These are phyloP conservation scores for Tarenaya hassleriana DNA, from an alignment of 345 rosid species.

Conservation along the genomic window DNA sequence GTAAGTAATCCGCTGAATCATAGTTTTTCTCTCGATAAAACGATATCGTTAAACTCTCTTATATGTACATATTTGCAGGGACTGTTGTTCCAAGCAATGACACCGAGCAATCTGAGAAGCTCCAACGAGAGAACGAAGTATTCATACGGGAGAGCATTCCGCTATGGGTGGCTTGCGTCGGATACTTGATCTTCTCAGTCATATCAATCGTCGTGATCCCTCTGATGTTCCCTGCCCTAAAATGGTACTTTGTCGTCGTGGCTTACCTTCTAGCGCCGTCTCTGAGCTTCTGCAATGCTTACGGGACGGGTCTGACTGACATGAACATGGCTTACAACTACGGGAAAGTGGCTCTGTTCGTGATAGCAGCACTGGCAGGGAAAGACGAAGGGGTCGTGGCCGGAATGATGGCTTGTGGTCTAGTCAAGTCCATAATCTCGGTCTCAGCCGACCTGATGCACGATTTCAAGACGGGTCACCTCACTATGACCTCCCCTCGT, in stretches of 20 bases:
- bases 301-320: slow-evolving; percentile 91
- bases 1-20: slow-evolving; percentile 27
- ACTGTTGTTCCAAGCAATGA: slow-evolving; percentile 12
- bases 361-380: slow-evolving; percentile 69
- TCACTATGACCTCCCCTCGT: slow-evolving; percentile 81
- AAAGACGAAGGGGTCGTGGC: slow-evolving; percentile 71
- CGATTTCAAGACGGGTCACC: slow-evolving; percentile 88
- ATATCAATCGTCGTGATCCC: slow-evolving; percentile 68
- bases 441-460: slow-evolving; percentile 93
- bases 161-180: slow-evolving; percentile 64
- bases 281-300: slow-evolving; percentile 94
- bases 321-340: slow-evolving; percentile 97
- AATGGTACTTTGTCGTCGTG: slow-evolving; percentile 80
- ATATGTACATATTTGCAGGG: background rate
- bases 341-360: slow-evolving; percentile 84
- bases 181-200: slow-evolving; percentile 57
- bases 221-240: slow-evolving; percentile 76
- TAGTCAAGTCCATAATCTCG: slow-evolving; percentile 78
- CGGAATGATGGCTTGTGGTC: slow-evolving; percentile 82
- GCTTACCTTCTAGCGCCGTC: slow-evolving; percentile 86
- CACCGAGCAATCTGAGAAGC: slow-evolving; percentile 18
- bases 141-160: slow-evolving; percentile 75
- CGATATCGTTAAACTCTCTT: too few relatives aligned
- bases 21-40: too few relatives aligned
- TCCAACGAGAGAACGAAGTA: slow-evolving; percentile 47